Evolutionary conservation across 768 basidiomycete species (phyloP), one percentile per base, ranked within the genome.

Genomic region (Suillus brevipes): DNA sequence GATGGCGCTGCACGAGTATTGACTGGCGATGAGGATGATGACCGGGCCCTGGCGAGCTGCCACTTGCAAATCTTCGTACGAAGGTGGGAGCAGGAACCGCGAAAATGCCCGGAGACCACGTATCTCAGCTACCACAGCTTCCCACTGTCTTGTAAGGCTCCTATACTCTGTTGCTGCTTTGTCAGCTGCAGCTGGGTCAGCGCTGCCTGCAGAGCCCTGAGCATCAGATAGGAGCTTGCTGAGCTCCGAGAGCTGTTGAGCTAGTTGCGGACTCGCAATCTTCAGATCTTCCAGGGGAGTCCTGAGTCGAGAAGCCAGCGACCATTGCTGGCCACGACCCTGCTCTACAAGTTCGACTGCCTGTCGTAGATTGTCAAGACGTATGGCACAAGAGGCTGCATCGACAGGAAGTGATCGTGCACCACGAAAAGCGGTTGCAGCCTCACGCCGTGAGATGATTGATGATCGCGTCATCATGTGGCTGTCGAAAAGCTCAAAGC

Each of bases 271-370:
- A 28, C 66, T 59, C 4, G 14, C 18, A 5, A 13, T 28, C 16
- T 60, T 42, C 20, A 75, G 67, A 49, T 67, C 65, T 58, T 76
- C 73, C 6, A 73, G 42, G 9, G 75, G 69, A 12, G 70, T 68
- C 5, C 71, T 69, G 6, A 74, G 70, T 18, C 70, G 67, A 16
- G 69, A 60, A 3, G 74, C 42, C 58, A 75, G 72, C n/a, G 67
- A 68, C 75, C 75, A 77, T 1, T 74, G 68, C 16, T 74, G 62
- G 10, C 70, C 45, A 47, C n/a, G 45, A 2, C 45, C 45, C n/a
- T 47, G 45, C 72, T 77, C 75, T 43, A 72, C 53, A 66, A 74
- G 73, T 64, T 74, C 71, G 4, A 75, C 28, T 16, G 74, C 73
- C 28, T 47, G 60, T 42, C 66, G 55, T 28, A 31, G 37, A 25